Base-by-base conservation (phyloP, 2,329 filamentous ascomycete genomes). In the Dothideomycetes sp. region DNA sequence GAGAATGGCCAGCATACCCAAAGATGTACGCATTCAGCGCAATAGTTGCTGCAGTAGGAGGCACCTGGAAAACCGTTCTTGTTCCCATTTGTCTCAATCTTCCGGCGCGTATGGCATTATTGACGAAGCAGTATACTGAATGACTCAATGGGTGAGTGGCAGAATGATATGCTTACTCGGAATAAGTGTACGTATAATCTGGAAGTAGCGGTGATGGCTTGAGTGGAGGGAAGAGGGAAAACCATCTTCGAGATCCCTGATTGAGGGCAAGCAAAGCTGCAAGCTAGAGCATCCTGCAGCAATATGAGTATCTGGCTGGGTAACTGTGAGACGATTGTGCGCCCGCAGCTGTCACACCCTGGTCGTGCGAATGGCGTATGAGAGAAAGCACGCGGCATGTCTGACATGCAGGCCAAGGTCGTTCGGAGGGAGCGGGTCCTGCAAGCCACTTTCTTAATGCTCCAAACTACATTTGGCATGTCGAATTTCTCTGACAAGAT, bases 1-100 rank as follows among this genome's bases (percentile, higher is more conserved):
- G 54, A 16, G 64, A 68, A 48, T 69, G 65, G 9, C 66, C 66
- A 7, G 61, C 66, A 46, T 66, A 70, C 19, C 66, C 67, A 51
- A 64, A 70, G 40, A 70, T 68, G 49, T 65, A 59, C 9, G 66
- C 66, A 50, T 70, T 70, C 40, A 70, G 49, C 16, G 68, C 64
- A 40, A 59, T 59, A 7, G 52, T 55, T n/a, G 53, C 52, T 31
- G 56, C 47, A 15, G 57, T 60, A 17, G 56, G 56, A 38, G 57
- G 45, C 12, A 58, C 52, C 16, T 60, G 49, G 27, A 56, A 54
- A 41, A 53, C 54, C 34, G 49, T 57, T 35, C 57, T 49, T 14
- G 56, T 55, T 14, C 53, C 55, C 58, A 60, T 60, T 4, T 16
- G 34, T 7, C 7, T 12, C 12, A 27, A 7, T 27, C 12, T n/a